Evolutionary conservation across 2,329 filamentous ascomycete species (phyloP), one percentile per base, ranked within the genome.

Genomic region (Cylindrodendrum hubeiense): DNA sequence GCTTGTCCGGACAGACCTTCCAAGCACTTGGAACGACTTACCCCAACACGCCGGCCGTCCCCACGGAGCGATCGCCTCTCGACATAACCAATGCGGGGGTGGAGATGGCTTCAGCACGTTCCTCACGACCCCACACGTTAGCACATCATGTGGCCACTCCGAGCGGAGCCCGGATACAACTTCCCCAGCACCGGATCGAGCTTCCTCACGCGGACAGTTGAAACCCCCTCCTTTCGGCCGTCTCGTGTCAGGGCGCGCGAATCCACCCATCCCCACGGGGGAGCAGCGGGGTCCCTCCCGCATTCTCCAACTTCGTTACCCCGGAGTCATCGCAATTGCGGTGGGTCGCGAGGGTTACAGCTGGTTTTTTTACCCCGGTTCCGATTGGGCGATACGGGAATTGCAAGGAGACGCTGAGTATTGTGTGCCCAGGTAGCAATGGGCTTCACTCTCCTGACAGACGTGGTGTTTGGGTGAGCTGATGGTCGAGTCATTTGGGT

Each of bases 1-100:
- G 10, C 47, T 51, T 19, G 19, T 10, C 47, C 60, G 60, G 54
- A 22, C 33, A 65, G 56, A 64, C 61, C 49, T 64, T 49, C 61
- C 44, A 46, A 2, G 24, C 24, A 15, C 24, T 28, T 41, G 61
- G 50, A 46, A 57, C 47, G n/a, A 37, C 43, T 49, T 63, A 37
- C 60, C 41, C 60, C 60, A 63, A 63, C 47, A 13, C 26, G 39
- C 19, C 17, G 28, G 49, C 6, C 17, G 13, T 28, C 52, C 52
- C 60, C 52, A 51, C 56, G 15, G 7, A 24, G 21, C 24, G 28
- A 22, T 56, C 10, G 34, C 10, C 15, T 26, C 39, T 9, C 9
- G 8, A 7, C 5, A 49, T 17, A 46, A 51, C 30, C 22, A 30
- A n/a, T 39, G 37, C 52, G 53, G 53, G 60, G 46, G 60, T 55